A percentile compares a stretch with the other conserved stretches of the same genome.
Conservation (phyloP, 164 flowering plant genomes). For the Pachysandra terminalis region DNA sequence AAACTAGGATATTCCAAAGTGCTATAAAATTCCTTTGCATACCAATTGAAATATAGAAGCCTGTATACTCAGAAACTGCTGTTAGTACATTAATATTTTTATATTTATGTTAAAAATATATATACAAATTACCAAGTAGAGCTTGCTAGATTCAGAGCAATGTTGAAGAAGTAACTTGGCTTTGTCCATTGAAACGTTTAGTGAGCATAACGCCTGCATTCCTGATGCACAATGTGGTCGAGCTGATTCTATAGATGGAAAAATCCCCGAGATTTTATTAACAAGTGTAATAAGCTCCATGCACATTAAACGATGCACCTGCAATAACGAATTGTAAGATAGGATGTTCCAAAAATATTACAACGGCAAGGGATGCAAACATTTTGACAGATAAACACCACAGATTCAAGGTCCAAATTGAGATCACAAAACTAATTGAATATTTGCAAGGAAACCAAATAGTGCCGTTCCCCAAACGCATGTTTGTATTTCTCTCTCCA, state of each 20-base stretch:
- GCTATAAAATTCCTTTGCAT: too few species aligned
- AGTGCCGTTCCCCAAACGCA: too few species aligned
- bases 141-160: slow-evolving; percentile 61
- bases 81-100: too few species aligned
- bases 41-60: not conserved
- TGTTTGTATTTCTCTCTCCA: too few species aligned
- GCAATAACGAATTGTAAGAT: slow-evolving; percentile 14
- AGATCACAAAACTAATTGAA: too few species aligned
- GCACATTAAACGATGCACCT: slow-evolving; percentile 47
- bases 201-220: slow-evolving; percentile 44
- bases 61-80: not conserved
- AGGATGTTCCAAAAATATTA: not conserved
- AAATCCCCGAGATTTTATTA: slow-evolving; percentile 30
- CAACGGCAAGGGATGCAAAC: not conserved
- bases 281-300: slow-evolving; percentile 33
- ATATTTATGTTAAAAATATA: not conserved
- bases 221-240: slow-evolving; percentile 47
- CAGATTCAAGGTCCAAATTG: too few species aligned
- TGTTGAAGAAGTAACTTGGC: slow-evolving; percentile 50
- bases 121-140: slow-evolving; percentile 47
- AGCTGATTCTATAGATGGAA: slow-evolving; percentile 48
- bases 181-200: slow-evolving; percentile 39
- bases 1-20: not conserved
- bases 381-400: too few species aligned
- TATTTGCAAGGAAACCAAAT: too few species aligned